These are phyloP conservation scores for Fusarium mangiferae DNA, from an alignment of 2,329 filamentous ascomycete species.

Conservation along the genomic window DNA sequence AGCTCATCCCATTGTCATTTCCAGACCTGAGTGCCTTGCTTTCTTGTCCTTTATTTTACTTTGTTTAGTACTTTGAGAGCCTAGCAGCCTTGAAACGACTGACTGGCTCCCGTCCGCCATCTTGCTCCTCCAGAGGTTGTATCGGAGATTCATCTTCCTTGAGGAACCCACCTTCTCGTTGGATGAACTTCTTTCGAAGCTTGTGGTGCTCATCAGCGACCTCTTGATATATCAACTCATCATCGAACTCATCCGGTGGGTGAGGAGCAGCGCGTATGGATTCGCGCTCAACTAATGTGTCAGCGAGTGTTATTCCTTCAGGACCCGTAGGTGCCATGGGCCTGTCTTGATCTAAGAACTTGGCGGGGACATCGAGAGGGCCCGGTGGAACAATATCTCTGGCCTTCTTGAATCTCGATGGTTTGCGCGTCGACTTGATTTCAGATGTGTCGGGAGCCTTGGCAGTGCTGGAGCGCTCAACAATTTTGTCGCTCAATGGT, in stretches of 20 bases:
- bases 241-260: slow-evolving; percentile 75
- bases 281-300: slow-evolving; percentile 67
- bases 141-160: slow-evolving; percentile 75
- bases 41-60: slow-evolving; percentile 16
- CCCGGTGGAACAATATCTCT: slow-evolving; percentile 50
- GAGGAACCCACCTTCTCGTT: slow-evolving; percentile 83
- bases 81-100: slow-evolving; percentile 81
- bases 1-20: slow-evolving; percentile 14
- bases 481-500: slow-evolving; percentile 64
- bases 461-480: slow-evolving; percentile 56
- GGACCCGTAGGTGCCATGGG: slow-evolving; percentile 60
- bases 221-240: slow-evolving; percentile 76
- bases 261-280: slow-evolving; percentile 42
- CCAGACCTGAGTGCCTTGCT: slow-evolving; percentile 6
- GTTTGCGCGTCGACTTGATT: slow-evolving; percentile 52
- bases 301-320: slow-evolving; percentile 66
- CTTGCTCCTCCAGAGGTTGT: slow-evolving; percentile 74
- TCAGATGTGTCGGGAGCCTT: slow-evolving; percentile 45
- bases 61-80: slow-evolving; percentile 61
- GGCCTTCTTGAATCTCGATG: slow-evolving; percentile 64
- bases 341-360: slow-evolving; percentile 52
- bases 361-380: slow-evolving; percentile 56
- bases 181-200: slow-evolving; percentile 83
- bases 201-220: slow-evolving; percentile 85
- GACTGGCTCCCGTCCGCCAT: slow-evolving; percentile 70